These are phyloP conservation scores for Citrus sp. DNA, from an alignment of 345 rosid genomes.

Conservation along the genomic window DNA sequence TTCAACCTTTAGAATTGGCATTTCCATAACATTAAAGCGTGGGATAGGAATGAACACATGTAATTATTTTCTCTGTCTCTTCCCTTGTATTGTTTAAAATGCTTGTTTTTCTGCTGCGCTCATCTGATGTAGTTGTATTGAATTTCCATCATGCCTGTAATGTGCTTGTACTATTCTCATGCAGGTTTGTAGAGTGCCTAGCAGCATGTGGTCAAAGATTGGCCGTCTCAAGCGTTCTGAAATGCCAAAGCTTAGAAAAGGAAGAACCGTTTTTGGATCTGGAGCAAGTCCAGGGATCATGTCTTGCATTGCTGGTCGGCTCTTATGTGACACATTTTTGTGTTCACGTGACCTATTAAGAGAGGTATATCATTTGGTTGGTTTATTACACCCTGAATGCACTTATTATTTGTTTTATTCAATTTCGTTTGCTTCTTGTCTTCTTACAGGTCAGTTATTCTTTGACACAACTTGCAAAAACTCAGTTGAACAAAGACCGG, in stretches of 20 bases:
- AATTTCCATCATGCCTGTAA: neutral
- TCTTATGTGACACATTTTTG: conserved; percentile 86
- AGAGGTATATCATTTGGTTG: conserved; percentile 51
- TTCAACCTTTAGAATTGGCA: neutral
- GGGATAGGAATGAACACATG: neutral
- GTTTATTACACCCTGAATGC: conserved; percentile 6
- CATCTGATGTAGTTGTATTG: conserved; percentile 5
- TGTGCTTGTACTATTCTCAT: neutral
- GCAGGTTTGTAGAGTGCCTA: conserved; percentile 86
- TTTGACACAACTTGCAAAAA: conserved; percentile 86
- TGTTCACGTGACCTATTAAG: conserved; percentile 86
- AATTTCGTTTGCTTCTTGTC: conserved; percentile 22
- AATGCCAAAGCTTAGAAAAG: conserved; percentile 89
- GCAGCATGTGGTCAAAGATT: conserved; percentile 96
- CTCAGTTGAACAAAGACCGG: conserved; percentile 81
- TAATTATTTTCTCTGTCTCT: conserved; percentile 4
- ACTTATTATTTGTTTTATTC: conserved; percentile 14
- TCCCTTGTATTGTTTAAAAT: neutral
- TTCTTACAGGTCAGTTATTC: conserved; percentile 92
- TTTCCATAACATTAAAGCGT: neutral
- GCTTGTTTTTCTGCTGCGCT: neutral
- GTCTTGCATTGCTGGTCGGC: conserved; percentile 96
- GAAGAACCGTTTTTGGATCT: conserved; percentile 69
- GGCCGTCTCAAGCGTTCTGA: conserved; percentile 92
- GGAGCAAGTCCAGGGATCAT: conserved; percentile 95